Evolutionary conservation across 305 asterid genomes (phyloP).

Genomic region (Caryopteris hybrid): DNA sequence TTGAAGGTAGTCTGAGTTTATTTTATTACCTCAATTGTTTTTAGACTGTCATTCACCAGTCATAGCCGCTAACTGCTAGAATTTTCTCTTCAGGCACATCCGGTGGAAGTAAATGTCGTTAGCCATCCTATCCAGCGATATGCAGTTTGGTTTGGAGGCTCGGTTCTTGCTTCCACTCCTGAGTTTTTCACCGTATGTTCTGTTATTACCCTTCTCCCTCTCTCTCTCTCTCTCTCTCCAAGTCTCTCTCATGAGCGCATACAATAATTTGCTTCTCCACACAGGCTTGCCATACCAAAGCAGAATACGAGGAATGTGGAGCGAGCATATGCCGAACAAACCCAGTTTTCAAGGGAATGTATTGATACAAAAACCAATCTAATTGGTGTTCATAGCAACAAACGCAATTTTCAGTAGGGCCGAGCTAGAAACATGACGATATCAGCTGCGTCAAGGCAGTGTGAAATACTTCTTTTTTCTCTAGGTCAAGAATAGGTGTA

Average conservation of each 20-base stretch:
- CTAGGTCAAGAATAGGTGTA: background rate
- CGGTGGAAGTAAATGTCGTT: constrained; percentile 92
- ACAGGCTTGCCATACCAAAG: constrained; percentile 97
- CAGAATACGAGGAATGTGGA: constrained; percentile 89
- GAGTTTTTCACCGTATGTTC: constrained; percentile 72
- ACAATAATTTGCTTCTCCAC: background rate
- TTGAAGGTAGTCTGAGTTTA: constrained; percentile 41
- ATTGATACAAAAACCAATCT: constrained; percentile 4
- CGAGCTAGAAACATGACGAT: background rate
- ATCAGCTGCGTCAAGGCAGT: background rate
- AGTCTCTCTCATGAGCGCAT: background rate
- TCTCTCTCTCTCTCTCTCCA: background rate
- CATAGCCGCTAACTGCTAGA: background rate
- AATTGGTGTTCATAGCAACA: background rate
- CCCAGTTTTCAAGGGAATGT: constrained; percentile 86
- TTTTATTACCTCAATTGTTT: background rate
- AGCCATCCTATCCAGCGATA: constrained; percentile 94
- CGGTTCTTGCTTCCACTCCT: constrained; percentile 92
- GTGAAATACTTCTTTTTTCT: background rate
- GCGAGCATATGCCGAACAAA: constrained; percentile 90
- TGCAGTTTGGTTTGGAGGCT: constrained; percentile 99
- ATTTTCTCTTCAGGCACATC: constrained; percentile 51
- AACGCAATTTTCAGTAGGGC: background rate
- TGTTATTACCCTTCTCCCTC: background rate
- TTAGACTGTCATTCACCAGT: background rate